A percentile compares a stretch with the other conserved stretches of the same genome.
phyloP scores from a whole-genome alignment of 257 asterid genomes.

The Fraxinus americana region DNA sequence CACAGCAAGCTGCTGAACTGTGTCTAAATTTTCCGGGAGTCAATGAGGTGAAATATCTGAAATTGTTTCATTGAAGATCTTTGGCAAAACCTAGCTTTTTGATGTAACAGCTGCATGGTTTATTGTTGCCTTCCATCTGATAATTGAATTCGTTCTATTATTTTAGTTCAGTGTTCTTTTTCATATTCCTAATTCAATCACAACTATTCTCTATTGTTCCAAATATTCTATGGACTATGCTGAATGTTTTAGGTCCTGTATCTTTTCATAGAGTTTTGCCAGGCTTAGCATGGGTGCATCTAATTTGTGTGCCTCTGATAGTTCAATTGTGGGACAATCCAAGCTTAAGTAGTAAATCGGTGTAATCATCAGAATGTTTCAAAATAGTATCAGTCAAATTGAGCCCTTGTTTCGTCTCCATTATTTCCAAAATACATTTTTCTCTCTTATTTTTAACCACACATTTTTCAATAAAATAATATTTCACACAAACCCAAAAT shows the following conservation, averaged over 20 bases:
- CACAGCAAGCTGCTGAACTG: conserved; percentile 98
- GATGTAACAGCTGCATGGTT: conserved; percentile 11
- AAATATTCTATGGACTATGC: not conserved
- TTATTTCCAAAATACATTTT: too few species aligned
- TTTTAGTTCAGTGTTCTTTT: conserved; percentile 10
- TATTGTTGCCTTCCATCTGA: not conserved
- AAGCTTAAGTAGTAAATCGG: not conserved
- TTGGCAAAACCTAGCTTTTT: not conserved
- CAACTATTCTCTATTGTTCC: conserved; percentile 2
- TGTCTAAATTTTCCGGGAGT: conserved; percentile 92
- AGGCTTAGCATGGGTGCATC: conserved; percentile 16
- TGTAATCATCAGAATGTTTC: conserved; percentile 5
- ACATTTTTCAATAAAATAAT: too few species aligned
- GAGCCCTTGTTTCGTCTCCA: not conserved
- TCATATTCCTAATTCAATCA: conserved; percentile 5
- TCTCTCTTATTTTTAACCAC: too few species aligned
- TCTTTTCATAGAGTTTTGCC: conserved; percentile 3
- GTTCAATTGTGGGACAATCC: conserved; percentile 7
- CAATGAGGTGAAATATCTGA: conserved; percentile 66
- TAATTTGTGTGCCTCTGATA: conserved; percentile 6
- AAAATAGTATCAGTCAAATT: not conserved
- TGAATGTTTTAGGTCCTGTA: not conserved
- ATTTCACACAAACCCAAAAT: too few species aligned
- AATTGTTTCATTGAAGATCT: conserved; percentile 21
- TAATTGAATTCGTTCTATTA: not conserved